These are phyloP conservation scores for Emericellopsis cladophorae DNA, from an alignment of 2,329 filamentous ascomycete genomes.

Conservation along the genomic window DNA sequence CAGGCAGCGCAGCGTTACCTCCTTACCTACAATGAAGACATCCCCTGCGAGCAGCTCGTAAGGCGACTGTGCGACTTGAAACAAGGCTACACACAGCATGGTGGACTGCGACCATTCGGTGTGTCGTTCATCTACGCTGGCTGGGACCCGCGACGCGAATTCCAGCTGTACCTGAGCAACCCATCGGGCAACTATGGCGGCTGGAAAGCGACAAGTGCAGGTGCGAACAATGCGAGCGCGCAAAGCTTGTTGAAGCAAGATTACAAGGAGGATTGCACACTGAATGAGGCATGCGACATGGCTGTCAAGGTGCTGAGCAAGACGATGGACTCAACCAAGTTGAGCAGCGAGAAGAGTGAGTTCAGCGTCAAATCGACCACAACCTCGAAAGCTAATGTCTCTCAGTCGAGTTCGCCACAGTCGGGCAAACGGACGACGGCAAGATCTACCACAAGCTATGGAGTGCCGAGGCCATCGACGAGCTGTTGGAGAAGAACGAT, in stretches of 20 bases:
- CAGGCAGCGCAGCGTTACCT: constrained; percentile 96
- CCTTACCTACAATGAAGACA: constrained; percentile 98
- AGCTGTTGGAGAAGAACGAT: constrained; percentile 87
- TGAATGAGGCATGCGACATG: constrained; percentile 94
- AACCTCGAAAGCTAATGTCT: background rate
- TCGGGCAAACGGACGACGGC: constrained; percentile 87
- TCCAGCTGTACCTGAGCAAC: constrained; percentile 98
- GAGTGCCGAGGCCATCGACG: constrained; percentile 92
- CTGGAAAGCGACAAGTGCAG: constrained; percentile 97
- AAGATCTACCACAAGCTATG: constrained; percentile 98
- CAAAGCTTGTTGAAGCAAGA: constrained; percentile 97
- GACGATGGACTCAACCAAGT: constrained; percentile 98
- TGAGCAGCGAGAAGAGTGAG: constrained; percentile 98
- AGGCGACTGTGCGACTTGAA: constrained; percentile 94
- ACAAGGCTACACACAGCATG: constrained; percentile 98
- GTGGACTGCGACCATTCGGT: constrained; percentile 93
- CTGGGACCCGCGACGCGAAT: constrained; percentile 90
- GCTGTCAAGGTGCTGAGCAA: constrained; percentile 99
- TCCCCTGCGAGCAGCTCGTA: constrained; percentile 96
- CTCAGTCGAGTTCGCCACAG: constrained; percentile 92
- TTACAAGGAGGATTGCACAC: constrained; percentile 94
- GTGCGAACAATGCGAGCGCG: constrained; percentile 95
- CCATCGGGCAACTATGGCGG: constrained; percentile 97
- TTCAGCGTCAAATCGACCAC: constrained; percentile 11
- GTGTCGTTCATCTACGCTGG: constrained; percentile 99